Base-by-base conservation (phyloP, 1,284 basidiomycete genomes). In the Sporisorium scitamineum region DNA sequence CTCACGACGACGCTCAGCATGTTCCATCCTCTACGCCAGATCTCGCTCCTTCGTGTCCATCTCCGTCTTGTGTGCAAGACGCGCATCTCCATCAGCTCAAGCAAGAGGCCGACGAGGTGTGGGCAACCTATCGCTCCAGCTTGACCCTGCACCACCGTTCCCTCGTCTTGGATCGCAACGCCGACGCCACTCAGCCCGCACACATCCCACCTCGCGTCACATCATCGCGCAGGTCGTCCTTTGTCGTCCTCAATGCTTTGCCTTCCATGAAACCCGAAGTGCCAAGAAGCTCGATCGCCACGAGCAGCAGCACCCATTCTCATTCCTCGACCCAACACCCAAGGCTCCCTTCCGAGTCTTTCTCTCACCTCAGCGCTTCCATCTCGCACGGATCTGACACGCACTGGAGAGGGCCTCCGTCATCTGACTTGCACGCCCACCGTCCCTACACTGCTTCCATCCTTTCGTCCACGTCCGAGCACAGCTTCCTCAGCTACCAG, bases 401-500 rank as follows among this genome's bases (percentile, higher is more conserved):
- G 6, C 56, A 61, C 5, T 54, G 45, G 37, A 57, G 55, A 44
- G 54, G 55, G 8, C 45, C 45, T 27, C 29, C 41, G 9, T 45
- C 55, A 14, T 58, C 69, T n/a, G 69, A 69, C 16, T 3, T 45
- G 29, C 53, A 54, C 34, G 37, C 39, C 22, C 66, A 58, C 20
- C 67, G 67, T 26, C 72, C 72, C 11, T 60, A 75, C 42, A 70
- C 72, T 16, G 72, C 72, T 22, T 75, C 72, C 8, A 52, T 65
- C 26, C 54, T 72, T 8, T 66, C 70, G n/a, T 72, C 62, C 20
- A 60, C 57, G 7, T 70, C 70, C 2, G 68, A 68, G 2, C 29
- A 56, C 26, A 76, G 67, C 47, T 64, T 68, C 26, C 60, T 54
- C 31, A 70, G 73, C 64, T 56, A 64, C 51, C 68, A 76, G 37